Evolutionary conservation across 1,284 basidiomycete genomes (phyloP).

Genomic region (Tylopilus sp.): DNA sequence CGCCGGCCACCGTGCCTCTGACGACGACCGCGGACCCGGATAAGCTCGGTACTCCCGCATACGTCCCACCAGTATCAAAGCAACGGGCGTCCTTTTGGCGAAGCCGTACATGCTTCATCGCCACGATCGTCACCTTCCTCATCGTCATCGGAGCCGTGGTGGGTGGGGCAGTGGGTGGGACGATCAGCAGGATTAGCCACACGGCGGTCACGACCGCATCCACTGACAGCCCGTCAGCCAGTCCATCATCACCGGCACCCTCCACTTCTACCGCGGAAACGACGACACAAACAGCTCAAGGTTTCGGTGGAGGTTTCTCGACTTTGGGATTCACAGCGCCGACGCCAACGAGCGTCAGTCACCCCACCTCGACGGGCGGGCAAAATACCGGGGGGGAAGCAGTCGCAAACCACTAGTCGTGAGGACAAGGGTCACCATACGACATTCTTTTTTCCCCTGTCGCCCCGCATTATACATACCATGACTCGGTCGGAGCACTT

Average conservation of each 20-base stretch:
- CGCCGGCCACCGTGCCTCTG: background rate
- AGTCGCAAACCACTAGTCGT: background rate
- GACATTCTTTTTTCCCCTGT: too few relatives aligned
- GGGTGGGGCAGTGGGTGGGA: constrained; percentile 60
- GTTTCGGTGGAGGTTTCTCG: background rate
- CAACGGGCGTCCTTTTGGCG: constrained; percentile 27
- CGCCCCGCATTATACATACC: too few relatives aligned
- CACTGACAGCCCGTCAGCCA: background rate
- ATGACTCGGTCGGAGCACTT: background rate
- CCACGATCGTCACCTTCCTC: constrained; percentile 39
- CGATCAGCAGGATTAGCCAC: constrained; percentile 32
- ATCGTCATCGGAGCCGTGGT: constrained; percentile 52
- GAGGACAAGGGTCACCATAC: too few relatives aligned
- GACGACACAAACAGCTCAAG: background rate
- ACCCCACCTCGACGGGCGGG: background rate
- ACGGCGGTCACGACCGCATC: background rate
- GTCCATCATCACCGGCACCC: too few relatives aligned
- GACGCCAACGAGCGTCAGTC: too few relatives aligned
- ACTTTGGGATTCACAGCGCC: too few relatives aligned
- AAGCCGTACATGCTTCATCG: constrained; percentile 33
- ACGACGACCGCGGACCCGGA: constrained; percentile 3
- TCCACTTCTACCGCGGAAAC: too few relatives aligned
- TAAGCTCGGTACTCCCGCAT: constrained; percentile 12
- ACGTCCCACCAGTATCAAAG: constrained; percentile 1
- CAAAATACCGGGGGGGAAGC: background rate